Conservation (phyloP, 805 yeast species). For the Scheffersomyces lignosus region DNA sequence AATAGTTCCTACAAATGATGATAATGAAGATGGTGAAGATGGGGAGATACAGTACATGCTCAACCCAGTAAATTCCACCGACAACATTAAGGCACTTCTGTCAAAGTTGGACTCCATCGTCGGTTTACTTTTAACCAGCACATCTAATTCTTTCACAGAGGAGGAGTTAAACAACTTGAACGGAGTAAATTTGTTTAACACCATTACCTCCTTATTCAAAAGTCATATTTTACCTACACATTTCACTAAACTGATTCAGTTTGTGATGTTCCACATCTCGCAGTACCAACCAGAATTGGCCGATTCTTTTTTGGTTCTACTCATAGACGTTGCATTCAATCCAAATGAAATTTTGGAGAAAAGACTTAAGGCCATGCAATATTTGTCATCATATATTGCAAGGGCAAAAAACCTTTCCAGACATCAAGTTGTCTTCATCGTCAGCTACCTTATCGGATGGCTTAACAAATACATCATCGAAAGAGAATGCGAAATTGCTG, state of each 20-base stretch:
- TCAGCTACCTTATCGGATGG: constrained; percentile 84
- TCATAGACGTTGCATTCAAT: constrained; percentile 81
- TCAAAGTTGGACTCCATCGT: constrained; percentile 73
- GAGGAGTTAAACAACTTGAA: constrained; percentile 58
- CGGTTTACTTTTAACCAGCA: constrained; percentile 51
- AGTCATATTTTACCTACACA: constrained; percentile 88
- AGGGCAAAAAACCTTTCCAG: constrained; percentile 73
- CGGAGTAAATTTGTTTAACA: constrained; percentile 68
- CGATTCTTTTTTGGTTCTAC: constrained; percentile 78
- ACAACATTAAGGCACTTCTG: constrained; percentile 53
- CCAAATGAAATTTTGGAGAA: constrained; percentile 67
- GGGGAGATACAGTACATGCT: constrained; percentile 48
- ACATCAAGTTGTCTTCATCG: constrained; percentile 75
- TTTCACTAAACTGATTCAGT: constrained; percentile 85
- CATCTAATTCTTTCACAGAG: constrained; percentile 49
- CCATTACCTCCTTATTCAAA: constrained; percentile 73
- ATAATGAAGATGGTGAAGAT: constrained; percentile 21
- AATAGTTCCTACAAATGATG: constrained; percentile 19
- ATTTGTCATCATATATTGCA: constrained; percentile 85
- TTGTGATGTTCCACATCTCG: constrained; percentile 73
- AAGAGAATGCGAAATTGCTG: constrained; percentile 78
- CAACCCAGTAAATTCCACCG: constrained; percentile 40
- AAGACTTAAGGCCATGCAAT: constrained; percentile 87
- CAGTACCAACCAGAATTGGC: constrained; percentile 80
- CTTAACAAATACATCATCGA: constrained; percentile 76